Percentiles rank a stretch among this genome's conserved stretches.
phyloP scores from a whole-genome alignment of 495 filamentous ascomycete genomes.

The Amorphotheca resinae region DNA sequence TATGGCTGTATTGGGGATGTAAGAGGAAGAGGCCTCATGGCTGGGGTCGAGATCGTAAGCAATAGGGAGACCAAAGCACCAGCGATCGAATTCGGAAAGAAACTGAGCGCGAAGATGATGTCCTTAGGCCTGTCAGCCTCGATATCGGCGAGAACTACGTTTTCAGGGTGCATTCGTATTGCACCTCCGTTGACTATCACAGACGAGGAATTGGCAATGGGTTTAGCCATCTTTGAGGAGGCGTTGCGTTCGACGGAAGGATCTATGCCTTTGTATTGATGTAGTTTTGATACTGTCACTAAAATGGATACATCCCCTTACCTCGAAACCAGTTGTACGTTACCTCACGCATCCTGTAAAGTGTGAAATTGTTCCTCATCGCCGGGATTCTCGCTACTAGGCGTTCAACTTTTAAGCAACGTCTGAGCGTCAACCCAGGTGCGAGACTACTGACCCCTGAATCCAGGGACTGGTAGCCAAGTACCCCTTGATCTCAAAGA shows the following conservation, averaged over 20 bases:
- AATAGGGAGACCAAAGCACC: slow-evolving; percentile 31
- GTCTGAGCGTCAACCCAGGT: too few relatives aligned
- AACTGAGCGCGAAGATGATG: slow-evolving; percentile 31
- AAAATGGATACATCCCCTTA: too few relatives aligned
- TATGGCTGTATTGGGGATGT: slow-evolving; percentile 50
- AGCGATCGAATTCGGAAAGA: slow-evolving; percentile 33
- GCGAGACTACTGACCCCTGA: too few relatives aligned
- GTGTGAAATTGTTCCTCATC: too few relatives aligned
- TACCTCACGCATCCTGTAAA: too few relatives aligned
- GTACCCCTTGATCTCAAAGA: too few relatives aligned
- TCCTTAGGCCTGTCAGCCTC: slow-evolving; percentile 41
- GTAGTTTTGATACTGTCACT: too few relatives aligned
- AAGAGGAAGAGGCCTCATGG: slow-evolving; percentile 48
- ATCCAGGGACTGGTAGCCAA: too few relatives aligned
- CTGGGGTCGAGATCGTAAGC: slow-evolving; percentile 44
- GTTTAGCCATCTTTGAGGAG: slow-evolving; percentile 12
- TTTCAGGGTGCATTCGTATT: slow-evolving; percentile 42
- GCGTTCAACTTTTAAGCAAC: too few relatives aligned
- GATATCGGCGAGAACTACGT: slow-evolving; percentile 33
- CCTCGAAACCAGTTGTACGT: too few relatives aligned
- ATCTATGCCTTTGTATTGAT: not conserved
- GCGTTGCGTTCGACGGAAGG: slow-evolving; percentile 9
- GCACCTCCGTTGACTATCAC: slow-evolving; percentile 45
- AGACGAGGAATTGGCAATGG: slow-evolving; percentile 31
- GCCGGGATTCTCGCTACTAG: too few relatives aligned